Evolutionary conservation across 257 asterid genomes (phyloP), one percentile per base, ranked within the genome.

Genomic region (Rhazya stricta): DNA sequence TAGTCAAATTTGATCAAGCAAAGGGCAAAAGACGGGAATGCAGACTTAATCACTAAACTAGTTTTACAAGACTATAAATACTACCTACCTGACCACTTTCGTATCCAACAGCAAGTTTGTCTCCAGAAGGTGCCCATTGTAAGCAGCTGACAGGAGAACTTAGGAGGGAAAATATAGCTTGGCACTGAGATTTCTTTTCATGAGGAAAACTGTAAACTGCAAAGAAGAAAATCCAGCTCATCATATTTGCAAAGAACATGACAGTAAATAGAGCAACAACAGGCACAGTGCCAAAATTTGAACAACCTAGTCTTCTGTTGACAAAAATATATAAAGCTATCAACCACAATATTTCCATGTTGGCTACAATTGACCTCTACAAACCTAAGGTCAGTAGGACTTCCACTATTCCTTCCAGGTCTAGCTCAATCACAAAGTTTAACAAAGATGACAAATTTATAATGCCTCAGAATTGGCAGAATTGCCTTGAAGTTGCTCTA

Each of bases 71-170:
- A 51, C 4, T 51, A 34, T 66, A 74, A 76, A 67, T 69, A 77
- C 41, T n/a, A 45, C 75, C 65, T 72, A 88, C 99, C 96, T 87
- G 89, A 71, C 99, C 96, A 81, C 86, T 84, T 69, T 86, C 96
- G 79, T 83, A 91, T 81, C 96, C 97, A 51, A 84, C 97, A 30
- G 87, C 86, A 77, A 95, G 96, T 84, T 83, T 87, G 81, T 73
- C 85, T 25, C 97, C 96, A 75, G 89, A 84, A 69, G 83, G 73
- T 67, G 85, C 75, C 84, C 88, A 88, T 79, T 78, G 83, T 76
- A 95, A 83, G 81, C 86, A 85, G 81, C 82, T 77, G 69, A 95
- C 96, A 72, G 97, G 90, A 77, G 98, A 95, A 74, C 78, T 84
- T 68, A 87, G 72, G 54, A 87, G 74, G 74, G 96, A 82, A 83